Evolutionary conservation across 2,329 filamentous ascomycete species (phyloP).

Genomic region (Boeremia exigua): DNA sequence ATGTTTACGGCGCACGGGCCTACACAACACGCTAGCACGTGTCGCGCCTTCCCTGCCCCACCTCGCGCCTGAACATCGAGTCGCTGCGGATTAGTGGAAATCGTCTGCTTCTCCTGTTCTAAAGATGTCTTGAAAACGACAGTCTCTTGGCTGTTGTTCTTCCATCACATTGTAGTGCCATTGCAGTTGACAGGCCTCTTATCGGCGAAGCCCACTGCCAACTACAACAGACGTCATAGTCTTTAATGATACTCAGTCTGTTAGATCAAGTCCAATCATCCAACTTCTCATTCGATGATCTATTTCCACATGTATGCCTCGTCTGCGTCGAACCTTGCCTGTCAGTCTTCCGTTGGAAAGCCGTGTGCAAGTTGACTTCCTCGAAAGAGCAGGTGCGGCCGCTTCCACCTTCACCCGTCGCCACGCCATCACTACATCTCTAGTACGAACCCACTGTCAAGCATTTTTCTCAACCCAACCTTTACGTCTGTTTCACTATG

Average conservation of each 20-base stretch:
- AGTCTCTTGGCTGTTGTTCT: background rate
- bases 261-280: too few relatives aligned
- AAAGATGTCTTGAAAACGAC: background rate
- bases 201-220: background rate
- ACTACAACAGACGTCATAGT: background rate
- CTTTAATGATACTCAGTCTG: too few relatives aligned
- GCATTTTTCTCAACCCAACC: background rate
- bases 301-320: background rate
- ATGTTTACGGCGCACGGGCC: conserved; percentile 24
- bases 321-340: background rate
- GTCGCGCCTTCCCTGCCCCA: conserved; percentile 17
- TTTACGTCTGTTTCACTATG: background rate
- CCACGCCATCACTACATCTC: background rate
- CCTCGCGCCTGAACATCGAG: background rate
- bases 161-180: background rate
- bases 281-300: background rate
- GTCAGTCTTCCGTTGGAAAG: background rate
- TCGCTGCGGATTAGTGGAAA: background rate
- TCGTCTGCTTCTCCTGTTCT: background rate
- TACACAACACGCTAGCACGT: conserved; percentile 30
- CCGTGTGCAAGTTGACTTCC: background rate
- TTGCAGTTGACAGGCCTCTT: background rate
- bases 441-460: background rate
- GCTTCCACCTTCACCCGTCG: background rate
- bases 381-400: conserved; percentile 1